phyloP scores from a whole-genome alignment of 805 yeast species.

The Pichia manshurica region DNA sequence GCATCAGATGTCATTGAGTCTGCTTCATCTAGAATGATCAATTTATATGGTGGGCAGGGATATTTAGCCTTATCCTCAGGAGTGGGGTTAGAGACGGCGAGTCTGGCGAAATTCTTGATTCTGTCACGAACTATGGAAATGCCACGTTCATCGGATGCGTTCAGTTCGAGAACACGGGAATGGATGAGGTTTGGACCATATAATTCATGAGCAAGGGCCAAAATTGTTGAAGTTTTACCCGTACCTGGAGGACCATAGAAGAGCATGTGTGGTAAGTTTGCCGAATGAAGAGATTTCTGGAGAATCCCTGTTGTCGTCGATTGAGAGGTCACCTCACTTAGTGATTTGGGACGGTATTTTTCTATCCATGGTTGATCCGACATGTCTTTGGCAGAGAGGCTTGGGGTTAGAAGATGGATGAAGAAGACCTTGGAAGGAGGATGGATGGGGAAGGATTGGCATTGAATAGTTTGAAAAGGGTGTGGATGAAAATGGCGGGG shows the following conservation, averaged over 20 bases:
- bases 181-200: conserved; percentile 69
- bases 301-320: conserved; percentile 82
- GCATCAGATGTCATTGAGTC: conserved; percentile 99
- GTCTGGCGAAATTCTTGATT: conserved; percentile 79
- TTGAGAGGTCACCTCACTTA: conserved; percentile 88
- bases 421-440: too few species aligned
- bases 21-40: conserved; percentile 90
- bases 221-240: conserved; percentile 83
- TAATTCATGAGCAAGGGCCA: conserved; percentile 74
- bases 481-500: background rate
- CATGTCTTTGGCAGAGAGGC: background rate
- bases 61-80: conserved; percentile 61
- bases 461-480: background rate
- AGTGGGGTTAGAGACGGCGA: conserved; percentile 76
- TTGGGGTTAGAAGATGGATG: background rate
- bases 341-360: conserved; percentile 82
- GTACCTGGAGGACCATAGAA: conserved; percentile 95
- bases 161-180: conserved; percentile 70
- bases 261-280: conserved; percentile 86
- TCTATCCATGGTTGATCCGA: conserved; percentile 78
- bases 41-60: conserved; percentile 96
- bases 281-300: conserved; percentile 68
- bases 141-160: conserved; percentile 91
- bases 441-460: background rate
- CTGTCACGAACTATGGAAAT: conserved; percentile 82